Percentiles rank a stretch among this genome's conserved stretches.
Evolutionary conservation across 1,284 basidiomycete genomes (phyloP).

Genomic region (Spongispora temasekensis): DNA sequence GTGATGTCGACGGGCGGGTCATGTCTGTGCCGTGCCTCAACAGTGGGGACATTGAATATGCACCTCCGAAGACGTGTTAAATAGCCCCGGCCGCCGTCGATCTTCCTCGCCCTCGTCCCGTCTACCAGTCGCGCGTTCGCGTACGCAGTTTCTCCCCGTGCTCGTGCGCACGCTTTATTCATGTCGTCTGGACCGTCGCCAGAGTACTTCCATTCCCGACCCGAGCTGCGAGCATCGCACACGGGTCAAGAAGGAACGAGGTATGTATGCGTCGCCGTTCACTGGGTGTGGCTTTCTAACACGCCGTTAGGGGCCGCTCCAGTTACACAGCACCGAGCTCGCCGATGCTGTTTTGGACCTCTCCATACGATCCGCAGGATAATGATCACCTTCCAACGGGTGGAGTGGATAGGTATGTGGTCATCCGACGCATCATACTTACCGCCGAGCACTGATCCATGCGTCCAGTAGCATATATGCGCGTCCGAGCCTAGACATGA

Average conservation of each 20-base stretch:
- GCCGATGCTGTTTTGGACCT: constrained; percentile 9
- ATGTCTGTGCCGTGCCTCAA: neutral
- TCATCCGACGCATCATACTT: neutral
- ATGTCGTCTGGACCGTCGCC: constrained; percentile 16
- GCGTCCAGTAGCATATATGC: constrained; percentile 5
- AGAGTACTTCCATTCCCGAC: neutral
- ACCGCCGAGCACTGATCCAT: constrained; percentile 2
- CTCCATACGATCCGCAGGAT: neutral
- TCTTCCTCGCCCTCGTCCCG: neutral
- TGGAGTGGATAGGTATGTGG: constrained; percentile 14
- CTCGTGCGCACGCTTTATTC: too few relatives aligned
- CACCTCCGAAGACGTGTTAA: constrained; percentile 8
- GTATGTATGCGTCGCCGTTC: constrained; percentile 4
- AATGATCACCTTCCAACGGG: neutral
- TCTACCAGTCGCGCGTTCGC: too few relatives aligned
- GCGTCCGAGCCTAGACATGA: neutral
- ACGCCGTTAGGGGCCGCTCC: constrained; percentile 7
- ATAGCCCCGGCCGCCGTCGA: constrained; percentile 2
- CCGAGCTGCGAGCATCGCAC: neutral
- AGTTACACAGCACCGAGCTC: neutral
- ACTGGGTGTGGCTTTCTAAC: neutral
- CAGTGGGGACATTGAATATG: neutral
- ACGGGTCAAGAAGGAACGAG: constrained; percentile 3
- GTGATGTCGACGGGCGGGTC: too few relatives aligned
- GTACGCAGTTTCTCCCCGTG: too few relatives aligned